Evolutionary conservation across 441 rosid genomes (phyloP).

Genomic region (Euphorbia celastroides): DNA sequence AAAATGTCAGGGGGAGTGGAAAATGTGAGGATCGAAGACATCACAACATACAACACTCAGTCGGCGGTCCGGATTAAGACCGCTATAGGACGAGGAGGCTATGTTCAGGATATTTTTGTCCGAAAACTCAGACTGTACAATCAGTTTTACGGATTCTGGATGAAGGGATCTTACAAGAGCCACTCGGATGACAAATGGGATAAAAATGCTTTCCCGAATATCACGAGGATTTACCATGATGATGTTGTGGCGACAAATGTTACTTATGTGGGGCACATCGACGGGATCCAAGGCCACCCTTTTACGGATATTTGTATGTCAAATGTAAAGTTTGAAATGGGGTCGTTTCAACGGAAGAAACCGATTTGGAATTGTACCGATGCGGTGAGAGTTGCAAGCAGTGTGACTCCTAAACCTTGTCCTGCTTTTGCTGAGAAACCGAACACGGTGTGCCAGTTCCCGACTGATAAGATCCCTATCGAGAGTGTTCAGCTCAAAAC

Average conservation of each 20-base stretch:
- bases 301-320: neutral
- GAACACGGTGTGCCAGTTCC: conserved; percentile 37
- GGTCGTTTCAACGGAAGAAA: neutral
- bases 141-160: neutral
- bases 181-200: neutral
- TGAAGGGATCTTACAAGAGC: neutral
- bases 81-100: neutral
- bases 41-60: neutral
- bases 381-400: neutral
- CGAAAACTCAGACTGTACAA: neutral
- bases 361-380: neutral
- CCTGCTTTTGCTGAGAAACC: conserved; percentile 34
- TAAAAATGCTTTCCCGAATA: neutral
- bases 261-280: neutral
- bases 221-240: neutral
- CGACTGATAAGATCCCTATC: conserved; percentile 43
- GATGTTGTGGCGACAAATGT: neutral
- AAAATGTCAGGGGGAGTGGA: neutral
- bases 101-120: neutral
- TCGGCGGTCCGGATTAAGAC: neutral
- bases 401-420: neutral
- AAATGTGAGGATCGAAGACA: neutral
- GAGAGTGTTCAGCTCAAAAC: conserved; percentile 36
- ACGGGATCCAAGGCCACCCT: neutral
- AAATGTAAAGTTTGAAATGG: neutral